Base-by-base conservation (phyloP, 2,329 filamentous ascomycete species). In the Macrophomina pseudophaseolina region DNA sequence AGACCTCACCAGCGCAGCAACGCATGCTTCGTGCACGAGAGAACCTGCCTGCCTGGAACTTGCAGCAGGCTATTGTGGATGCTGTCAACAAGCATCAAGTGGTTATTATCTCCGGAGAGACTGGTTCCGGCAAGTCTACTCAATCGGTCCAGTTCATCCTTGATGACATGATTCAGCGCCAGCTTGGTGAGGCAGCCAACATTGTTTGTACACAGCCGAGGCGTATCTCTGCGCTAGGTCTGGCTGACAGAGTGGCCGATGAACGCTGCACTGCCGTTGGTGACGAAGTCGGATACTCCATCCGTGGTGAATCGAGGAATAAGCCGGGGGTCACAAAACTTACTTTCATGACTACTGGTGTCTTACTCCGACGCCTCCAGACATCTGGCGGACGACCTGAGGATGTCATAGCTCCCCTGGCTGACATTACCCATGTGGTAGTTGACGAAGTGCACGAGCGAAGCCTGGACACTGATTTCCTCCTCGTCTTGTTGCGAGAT, bases 381-480 rank as follows among this genome's bases (percentile, higher is more conserved):
- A 95, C 92, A 0, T 94, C 92, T 4, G 92, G 93, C 59, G 92
- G 91, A 5, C 86, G 88, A 35, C 87, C 90, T 12, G 90, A 94
- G 30, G 92, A 97, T 74, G 89, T 97, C 0, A 86, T 92, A 63
- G 87, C 90, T 23, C 92, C 93, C 46, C 80, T 99, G 54, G 91
- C 92, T 5, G 92, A 97, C 78, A 90, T 99, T 69, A 97, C 92
- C 71, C 95, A 99, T 75, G 88, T 99, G 7, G 91, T 98, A 18
- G 93, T 98, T 52, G 94, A 99, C 75, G 94, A 99, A 79, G 94
- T 98, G 3, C 94, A 99, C 80, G 94, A 99, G 78, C 88, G 94
- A 65, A 97, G 92, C 79, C 83, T 99, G 9, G 95, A 98, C 74
- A 97, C 94, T 0, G 94, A 99, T 76, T 97, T 99, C 74, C 82